These are phyloP conservation scores for Boletus rufocinnamomeus DNA, from an alignment of 768 basidiomycete species.

Conservation along the genomic window DNA sequence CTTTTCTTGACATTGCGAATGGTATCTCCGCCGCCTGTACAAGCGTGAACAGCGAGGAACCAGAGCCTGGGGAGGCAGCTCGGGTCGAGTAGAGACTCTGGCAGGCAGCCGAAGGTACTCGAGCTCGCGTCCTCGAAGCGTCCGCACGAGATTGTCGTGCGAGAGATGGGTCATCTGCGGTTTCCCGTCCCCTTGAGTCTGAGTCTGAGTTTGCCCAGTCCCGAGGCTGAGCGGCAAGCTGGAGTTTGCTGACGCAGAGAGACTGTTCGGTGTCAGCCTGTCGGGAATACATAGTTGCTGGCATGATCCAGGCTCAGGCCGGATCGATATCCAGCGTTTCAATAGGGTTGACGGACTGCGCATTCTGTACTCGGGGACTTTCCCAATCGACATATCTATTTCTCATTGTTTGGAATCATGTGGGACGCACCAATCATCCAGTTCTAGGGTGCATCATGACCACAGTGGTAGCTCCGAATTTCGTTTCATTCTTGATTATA, in stretches of 20 bases:
- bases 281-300: too few relatives aligned
- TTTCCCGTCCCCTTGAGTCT: background rate
- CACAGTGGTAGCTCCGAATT: background rate
- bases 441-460: background rate
- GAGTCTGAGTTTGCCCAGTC: too few relatives aligned
- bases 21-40: too few relatives aligned
- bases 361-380: background rate
- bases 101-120: too few relatives aligned
- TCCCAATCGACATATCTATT: background rate
- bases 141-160: slow-evolving; percentile 41
- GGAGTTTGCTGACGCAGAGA: too few relatives aligned
- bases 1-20: too few relatives aligned
- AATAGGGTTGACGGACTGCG: background rate
- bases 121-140: slow-evolving; percentile 63
- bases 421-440: background rate
- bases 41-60: too few relatives aligned
- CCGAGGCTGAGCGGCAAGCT: background rate
- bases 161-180: slow-evolving; percentile 34
- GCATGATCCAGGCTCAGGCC: too few relatives aligned
- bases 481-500: slow-evolving; percentile 8
- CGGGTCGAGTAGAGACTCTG: too few relatives aligned
- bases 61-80: too few relatives aligned
- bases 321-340: slow-evolving; percentile 11
- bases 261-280: too few relatives aligned
- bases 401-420: background rate